These are phyloP conservation scores for Cenchrus fungigraminus DNA, from an alignment of 176 grass and related monocot species.

Conservation along the genomic window DNA sequence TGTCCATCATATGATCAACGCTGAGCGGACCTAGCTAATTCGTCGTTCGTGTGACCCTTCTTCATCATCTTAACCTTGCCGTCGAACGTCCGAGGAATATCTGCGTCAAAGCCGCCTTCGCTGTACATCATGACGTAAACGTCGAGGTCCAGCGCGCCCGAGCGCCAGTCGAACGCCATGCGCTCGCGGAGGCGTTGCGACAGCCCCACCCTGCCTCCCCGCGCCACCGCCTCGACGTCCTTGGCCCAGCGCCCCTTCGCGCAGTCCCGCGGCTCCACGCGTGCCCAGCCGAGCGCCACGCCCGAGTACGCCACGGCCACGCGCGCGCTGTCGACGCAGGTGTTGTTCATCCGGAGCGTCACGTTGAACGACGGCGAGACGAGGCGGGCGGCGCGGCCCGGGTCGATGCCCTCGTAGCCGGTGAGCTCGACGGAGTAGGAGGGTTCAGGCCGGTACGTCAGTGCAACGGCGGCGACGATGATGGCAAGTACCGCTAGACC, in stretches of 20 bases:
- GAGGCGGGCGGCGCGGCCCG: background rate
- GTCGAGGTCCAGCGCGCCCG: background rate
- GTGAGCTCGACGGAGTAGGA: slow-evolving; percentile 15
- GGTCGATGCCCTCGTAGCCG: slow-evolving; percentile 36
- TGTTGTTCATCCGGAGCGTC: background rate
- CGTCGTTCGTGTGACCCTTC: background rate
- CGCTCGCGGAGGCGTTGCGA: slow-evolving; percentile 19
- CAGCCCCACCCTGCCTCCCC: slow-evolving; percentile 32
- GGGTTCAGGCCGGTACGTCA: background rate
- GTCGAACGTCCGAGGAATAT: background rate
- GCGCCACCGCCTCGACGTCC: background rate
- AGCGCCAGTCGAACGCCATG: slow-evolving; percentile 30
- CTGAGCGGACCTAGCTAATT: too few species aligned
- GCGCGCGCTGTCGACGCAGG: slow-evolving; percentile 17
- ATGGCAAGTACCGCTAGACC: too few species aligned
- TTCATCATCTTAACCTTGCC: background rate
- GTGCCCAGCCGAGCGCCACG: slow-evolving; percentile 34
- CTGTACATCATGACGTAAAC: slow-evolving; percentile 1
- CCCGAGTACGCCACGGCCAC: slow-evolving; percentile 20
- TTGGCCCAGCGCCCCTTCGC: background rate
- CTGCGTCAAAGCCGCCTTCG: background rate
- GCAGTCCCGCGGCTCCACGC: slow-evolving; percentile 25
- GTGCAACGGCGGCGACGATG: background rate
- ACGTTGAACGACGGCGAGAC: slow-evolving; percentile 41
- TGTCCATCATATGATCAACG: too few species aligned